Evolutionary conservation across 805 yeast species (phyloP).

Genomic region (Cyberlindnera suaveolens): DNA sequence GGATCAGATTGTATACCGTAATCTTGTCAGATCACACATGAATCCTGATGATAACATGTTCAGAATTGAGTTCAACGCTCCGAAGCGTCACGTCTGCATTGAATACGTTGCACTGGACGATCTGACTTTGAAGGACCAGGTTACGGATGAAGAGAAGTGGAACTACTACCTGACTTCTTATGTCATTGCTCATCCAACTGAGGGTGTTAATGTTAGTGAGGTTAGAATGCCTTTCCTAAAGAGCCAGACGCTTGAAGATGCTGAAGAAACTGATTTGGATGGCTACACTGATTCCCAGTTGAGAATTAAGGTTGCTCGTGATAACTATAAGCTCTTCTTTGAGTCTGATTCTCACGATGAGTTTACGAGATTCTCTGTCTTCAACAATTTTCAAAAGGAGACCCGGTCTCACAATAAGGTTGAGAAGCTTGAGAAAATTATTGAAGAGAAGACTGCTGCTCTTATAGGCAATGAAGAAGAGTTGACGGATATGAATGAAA

Average conservation of each 20-base stretch:
- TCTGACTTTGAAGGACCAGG: conserved; percentile 68
- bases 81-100: conserved; percentile 48
- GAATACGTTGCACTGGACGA: conserved; percentile 87
- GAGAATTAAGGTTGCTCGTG: conserved; percentile 72
- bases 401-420: conserved; percentile 34
- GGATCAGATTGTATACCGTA: conserved; percentile 85
- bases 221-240: conserved; percentile 76
- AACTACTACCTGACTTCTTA: conserved; percentile 91
- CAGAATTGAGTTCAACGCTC: conserved; percentile 66
- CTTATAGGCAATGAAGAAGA: conserved; percentile 10
- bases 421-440: conserved; percentile 15
- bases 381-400: conserved; percentile 28
- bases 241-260: conserved; percentile 34
- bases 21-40: conserved; percentile 79
- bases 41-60: conserved; percentile 88
- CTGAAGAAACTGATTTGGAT: conserved; percentile 44
- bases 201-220: conserved; percentile 78
- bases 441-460: conserved; percentile 6
- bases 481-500: conserved; percentile 2
- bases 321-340: conserved; percentile 74
- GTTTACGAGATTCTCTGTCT: conserved; percentile 57
- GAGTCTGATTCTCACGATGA: conserved; percentile 76
- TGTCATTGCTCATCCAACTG: conserved; percentile 94
- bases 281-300: conserved; percentile 66
- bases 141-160: conserved; percentile 75